phyloP scores from a whole-genome alignment of 257 asterid genomes.

The Oldenlandia corymbosa region DNA sequence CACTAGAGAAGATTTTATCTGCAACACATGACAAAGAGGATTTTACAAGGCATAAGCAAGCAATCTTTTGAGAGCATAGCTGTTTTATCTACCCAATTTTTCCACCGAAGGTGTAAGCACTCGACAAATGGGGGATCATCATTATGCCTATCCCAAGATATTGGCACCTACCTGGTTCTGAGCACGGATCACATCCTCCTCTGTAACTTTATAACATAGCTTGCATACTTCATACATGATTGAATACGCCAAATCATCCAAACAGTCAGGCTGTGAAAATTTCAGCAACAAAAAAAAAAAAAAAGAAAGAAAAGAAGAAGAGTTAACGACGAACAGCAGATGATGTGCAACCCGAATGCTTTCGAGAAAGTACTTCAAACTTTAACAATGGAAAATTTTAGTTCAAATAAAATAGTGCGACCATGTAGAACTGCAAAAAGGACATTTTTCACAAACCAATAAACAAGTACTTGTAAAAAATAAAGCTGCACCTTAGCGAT shows the following conservation, averaged over 20 bases:
- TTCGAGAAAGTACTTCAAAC: background rate
- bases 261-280: constrained; percentile 66
- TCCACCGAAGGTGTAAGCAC: too few species aligned
- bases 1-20: constrained; percentile 85
- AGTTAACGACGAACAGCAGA: background rate
- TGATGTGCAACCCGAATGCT: background rate
- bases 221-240: constrained; percentile 69
- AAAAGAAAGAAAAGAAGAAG: too few species aligned
- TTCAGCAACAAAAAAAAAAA: background rate
- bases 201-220: constrained; percentile 60
- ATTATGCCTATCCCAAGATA: background rate
- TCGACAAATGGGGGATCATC: too few species aligned
- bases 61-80: too few species aligned
- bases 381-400: background rate
- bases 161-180: constrained; percentile 59
- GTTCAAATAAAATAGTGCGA: background rate
- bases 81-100: too few species aligned
- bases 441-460: too few species aligned
- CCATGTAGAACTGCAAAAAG: too few species aligned
- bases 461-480: background rate
- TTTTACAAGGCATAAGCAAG: too few species aligned
- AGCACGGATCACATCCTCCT: constrained; percentile 75
- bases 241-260: constrained; percentile 71
- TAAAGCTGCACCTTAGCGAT: constrained; percentile 57
- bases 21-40: constrained; percentile 23